Percentiles rank a stretch among this genome's conserved stretches.
Conservation (phyloP, 805 yeast genomes). For the Grigorovia transvaalensis region DNA sequence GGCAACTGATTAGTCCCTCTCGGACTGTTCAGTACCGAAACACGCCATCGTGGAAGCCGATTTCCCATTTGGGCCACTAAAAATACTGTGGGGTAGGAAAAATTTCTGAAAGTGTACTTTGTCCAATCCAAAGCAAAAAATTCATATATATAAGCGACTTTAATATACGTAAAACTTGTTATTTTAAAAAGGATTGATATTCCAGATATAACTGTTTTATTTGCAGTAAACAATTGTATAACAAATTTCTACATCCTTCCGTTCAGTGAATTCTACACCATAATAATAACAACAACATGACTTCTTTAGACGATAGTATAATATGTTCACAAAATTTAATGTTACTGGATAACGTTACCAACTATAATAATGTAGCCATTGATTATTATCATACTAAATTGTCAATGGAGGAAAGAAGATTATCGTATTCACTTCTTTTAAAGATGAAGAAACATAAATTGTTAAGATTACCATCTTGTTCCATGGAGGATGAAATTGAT, state of each 20-base stretch:
- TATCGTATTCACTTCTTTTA: constrained; percentile 13
- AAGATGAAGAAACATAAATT: constrained; percentile 20
- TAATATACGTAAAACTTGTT: background rate
- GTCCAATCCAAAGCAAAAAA: background rate
- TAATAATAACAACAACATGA: constrained; percentile 7
- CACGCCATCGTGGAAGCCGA: background rate
- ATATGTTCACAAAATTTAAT: constrained; percentile 21
- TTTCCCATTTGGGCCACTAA: background rate
- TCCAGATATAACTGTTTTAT: too few species aligned
- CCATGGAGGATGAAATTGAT: constrained; percentile 26
- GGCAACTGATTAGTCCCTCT: background rate
- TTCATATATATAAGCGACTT: too few species aligned
- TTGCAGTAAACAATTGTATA: too few species aligned
- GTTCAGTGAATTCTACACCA: too few species aligned
- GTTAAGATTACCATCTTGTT: constrained; percentile 26
- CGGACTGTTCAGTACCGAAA: background rate
- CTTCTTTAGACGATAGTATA: constrained; percentile 25
- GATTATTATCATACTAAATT: constrained; percentile 24
- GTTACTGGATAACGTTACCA: constrained; percentile 26
- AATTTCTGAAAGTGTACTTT: background rate
- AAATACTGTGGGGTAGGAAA: background rate
- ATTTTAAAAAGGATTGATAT: background rate
- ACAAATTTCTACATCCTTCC: background rate
- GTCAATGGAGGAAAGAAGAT: constrained; percentile 7
- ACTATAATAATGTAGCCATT: constrained; percentile 20